These are phyloP conservation scores for Entonaema liquescens DNA, from an alignment of 495 filamentous ascomycete genomes.

Conservation along the genomic window DNA sequence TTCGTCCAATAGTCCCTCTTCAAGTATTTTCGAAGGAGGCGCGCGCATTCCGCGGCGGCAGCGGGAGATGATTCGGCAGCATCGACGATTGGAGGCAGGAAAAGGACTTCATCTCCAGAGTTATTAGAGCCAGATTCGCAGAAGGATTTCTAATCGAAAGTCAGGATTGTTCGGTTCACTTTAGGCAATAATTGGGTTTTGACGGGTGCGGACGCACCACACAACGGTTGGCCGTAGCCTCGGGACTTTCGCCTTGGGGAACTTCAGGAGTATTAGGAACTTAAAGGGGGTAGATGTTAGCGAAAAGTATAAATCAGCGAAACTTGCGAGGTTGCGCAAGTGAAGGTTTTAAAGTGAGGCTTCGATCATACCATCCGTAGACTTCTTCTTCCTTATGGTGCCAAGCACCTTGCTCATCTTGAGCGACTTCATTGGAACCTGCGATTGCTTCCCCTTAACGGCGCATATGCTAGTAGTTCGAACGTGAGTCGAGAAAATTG, in stretches of 20 bases:
- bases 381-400: conserved; percentile 57
- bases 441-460: conserved; percentile 11
- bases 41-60: conserved; percentile 80
- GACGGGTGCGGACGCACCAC: conserved; percentile 52
- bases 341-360: background rate
- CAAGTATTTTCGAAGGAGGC: conserved; percentile 82
- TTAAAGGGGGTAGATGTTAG: conserved; percentile 13
- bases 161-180: conserved; percentile 31
- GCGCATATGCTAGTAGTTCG: conserved; percentile 16
- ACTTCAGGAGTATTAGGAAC: conserved; percentile 40
- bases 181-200: conserved; percentile 32
- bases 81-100: conserved; percentile 95
- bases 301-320: conserved; percentile 17
- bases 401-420: conserved; percentile 65
- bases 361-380: conserved; percentile 46
- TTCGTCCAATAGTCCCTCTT: conserved; percentile 67
- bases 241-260: conserved; percentile 59
- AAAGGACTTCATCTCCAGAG: conserved; percentile 85
- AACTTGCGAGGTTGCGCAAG: background rate
- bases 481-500: conserved; percentile 3
- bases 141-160: conserved; percentile 62
- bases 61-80: conserved; percentile 88
- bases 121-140: conserved; percentile 77
- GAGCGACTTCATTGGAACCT: conserved; percentile 57
- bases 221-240: conserved; percentile 63